Evolutionary conservation across 345 rosid species (phyloP), one percentile per base, ranked within the genome.

Genomic region (Rubroshorea leprosula): DNA sequence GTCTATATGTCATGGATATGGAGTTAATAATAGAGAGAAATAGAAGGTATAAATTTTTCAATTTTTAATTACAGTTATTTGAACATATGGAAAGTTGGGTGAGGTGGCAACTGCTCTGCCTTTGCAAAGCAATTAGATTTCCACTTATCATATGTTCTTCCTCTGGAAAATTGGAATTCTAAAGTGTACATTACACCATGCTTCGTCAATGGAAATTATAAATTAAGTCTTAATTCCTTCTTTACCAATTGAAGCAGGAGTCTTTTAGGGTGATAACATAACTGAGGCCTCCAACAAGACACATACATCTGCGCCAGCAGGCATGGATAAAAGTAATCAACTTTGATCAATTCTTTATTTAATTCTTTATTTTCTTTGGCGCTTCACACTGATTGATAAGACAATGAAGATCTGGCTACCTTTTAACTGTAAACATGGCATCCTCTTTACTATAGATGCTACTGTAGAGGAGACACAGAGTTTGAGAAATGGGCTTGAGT

Each of bases 401-500:
- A 57, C 16, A 51, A 20, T 10, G 8, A 41, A 16, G 63, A 15
- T 50, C 18, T 16, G 0, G 13, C 38, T 19, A 26, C 27, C 23
- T 57, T 64, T 17, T 22, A 49, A 43, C 54, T 53, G 8, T 14
- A 54, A 41, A 19, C 60, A 35, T 52, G 23, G 56, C 5, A 4
- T 51, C 68, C 57, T 57, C 44, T 51, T 49, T 63, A 20, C 25
- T 55, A 59, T 65, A 84, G 97, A 65, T 71, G 57, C 58, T 52
- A 55, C 67, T 22, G 35, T 54, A 8, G 76, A 73, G 57, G 80
- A 76, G 41, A 56, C 48, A 23, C 74, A 60, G 47, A 68, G 51
- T 68, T 66, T 76, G 29, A 68, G 78, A 66, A 74, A 58, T 38
- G 77, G 72, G 50, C 55, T 80, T 58, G 92, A 83, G 83, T 46